Percentiles rank a stretch among this genome's conserved stretches.
phyloP scores from a whole-genome alignment of 345 rosid species.

The Syzygium grande region DNA sequence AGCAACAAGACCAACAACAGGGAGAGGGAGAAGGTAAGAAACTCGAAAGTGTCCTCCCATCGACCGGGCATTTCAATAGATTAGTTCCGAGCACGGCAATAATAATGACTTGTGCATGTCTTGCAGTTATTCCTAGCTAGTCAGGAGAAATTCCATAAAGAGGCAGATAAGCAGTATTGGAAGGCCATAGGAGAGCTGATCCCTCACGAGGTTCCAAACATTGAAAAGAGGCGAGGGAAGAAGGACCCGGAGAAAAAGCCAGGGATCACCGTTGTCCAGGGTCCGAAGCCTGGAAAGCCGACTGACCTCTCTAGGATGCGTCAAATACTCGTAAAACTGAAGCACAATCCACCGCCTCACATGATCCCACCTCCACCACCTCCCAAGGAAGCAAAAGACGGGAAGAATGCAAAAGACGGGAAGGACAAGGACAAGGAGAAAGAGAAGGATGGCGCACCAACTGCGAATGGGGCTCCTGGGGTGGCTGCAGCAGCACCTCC shows the following conservation, averaged over 20 bases:
- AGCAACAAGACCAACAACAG: conserved; percentile 48
- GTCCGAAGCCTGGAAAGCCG: conserved; percentile 75
- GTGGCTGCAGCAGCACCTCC: not conserved
- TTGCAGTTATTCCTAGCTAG: conserved; percentile 49
- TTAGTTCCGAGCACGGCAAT: not conserved
- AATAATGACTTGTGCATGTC: not conserved
- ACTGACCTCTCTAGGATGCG: conserved; percentile 64
- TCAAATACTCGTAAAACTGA: conserved; percentile 56
- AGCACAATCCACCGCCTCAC: conserved; percentile 69
- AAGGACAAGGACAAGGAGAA: not conserved
- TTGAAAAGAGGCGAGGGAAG: conserved; percentile 53
- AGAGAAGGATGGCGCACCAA: not conserved
- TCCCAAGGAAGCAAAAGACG: conserved; percentile 11
- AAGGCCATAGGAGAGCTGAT: conserved; percentile 61
- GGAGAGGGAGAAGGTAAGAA: conserved; percentile 61
- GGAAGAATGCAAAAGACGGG: not conserved
- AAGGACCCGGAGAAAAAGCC: conserved; percentile 52
- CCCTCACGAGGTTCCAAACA: conserved; percentile 59
- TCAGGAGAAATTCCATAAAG: conserved; percentile 67
- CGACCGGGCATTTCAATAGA: not conserved
- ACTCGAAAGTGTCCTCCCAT: not conserved
- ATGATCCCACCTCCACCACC: conserved; percentile 71
- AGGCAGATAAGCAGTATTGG: conserved; percentile 54
- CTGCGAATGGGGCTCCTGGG: not conserved
- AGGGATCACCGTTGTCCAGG: conserved; percentile 43